Evolutionary conservation across 768 basidiomycete genomes (phyloP).

Genomic region (Boletellus ananiceps): DNA sequence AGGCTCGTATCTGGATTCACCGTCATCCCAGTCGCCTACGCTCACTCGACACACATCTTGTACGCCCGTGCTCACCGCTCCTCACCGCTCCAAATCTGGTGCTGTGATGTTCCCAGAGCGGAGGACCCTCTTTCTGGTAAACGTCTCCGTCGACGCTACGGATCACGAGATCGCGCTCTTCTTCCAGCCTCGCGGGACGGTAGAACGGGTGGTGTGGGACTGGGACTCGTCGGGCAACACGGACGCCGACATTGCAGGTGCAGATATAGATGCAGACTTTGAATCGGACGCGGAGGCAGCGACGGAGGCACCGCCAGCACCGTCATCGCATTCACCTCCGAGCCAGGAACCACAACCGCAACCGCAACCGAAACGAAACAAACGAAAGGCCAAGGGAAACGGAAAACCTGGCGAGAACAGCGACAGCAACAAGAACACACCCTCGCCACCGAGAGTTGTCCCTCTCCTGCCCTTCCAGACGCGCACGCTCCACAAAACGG

Average conservation of each 20-base stretch:
- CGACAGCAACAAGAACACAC: too few relatives aligned
- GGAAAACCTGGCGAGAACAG: conserved; percentile 13
- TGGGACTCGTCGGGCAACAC: conserved; percentile 33
- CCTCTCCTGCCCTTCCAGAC: conserved; percentile 53
- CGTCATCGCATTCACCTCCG: background rate
- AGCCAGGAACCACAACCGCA: conserved; percentile 1
- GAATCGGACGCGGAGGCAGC: conserved; percentile 32
- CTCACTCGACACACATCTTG: conserved; percentile 56
- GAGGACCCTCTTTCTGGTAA: conserved; percentile 84
- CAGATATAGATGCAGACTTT: conserved; percentile 29
- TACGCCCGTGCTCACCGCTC: conserved; percentile 68
- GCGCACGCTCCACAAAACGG: conserved; percentile 59
- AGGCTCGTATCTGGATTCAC: conserved; percentile 31
- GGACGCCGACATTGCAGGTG: conserved; percentile 7
- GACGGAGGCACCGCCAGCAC: background rate
- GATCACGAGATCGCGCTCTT: conserved; percentile 72
- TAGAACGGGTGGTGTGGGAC: conserved; percentile 72
- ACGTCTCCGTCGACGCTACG: conserved; percentile 84
- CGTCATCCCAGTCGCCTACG: conserved; percentile 39
- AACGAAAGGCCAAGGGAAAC: conserved; percentile 7
- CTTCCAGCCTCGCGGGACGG: conserved; percentile 73
- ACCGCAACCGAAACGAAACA: conserved; percentile 29
- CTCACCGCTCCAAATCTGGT: conserved; percentile 51
- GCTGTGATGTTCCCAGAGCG: conserved; percentile 40
- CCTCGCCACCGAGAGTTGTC: conserved; percentile 45